Base-by-base conservation (phyloP, 176 grass and related monocot genomes). In the Carex pumila region DNA sequence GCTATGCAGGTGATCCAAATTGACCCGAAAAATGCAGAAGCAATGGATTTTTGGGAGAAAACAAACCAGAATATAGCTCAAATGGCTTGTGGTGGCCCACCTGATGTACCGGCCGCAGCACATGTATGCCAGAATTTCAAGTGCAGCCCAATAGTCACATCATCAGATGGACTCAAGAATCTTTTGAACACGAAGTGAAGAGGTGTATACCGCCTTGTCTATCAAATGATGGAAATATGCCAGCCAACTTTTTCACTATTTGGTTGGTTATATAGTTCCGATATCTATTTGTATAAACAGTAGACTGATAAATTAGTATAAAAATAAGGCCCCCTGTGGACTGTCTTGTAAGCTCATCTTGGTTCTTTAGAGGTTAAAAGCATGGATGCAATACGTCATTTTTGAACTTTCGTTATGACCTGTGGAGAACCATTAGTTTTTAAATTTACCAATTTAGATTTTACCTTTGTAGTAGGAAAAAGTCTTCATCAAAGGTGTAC, bases 1-100 rank as follows among this genome's bases (percentile, higher is more conserved):
- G 47, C 84, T 19, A 64, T 90, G 77, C 66, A 95, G 93, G 88
- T 95, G 58, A 91, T 95, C 85, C 93, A 95, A 78, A 88, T 95
- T 61, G 93, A 95, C 30, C 85, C 55, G 0, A 64, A 30, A 65
- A 73, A 95, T 71, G 83, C 4, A 43, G 87, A 91, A 61, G 90
- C 83, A 65, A 92, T 95, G 81, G 89, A 60, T 59, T 95, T 95
- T 84, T 95, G 93, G 93, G 83, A 95, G 18, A 86, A 62, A 57
- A 87, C 58, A 65, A 95, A 91, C 7, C 79, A 73, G 0, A 92
- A 89, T 43, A 75, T 94, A 0, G 85, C 73, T 3, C 89, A 94
- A 69, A 94, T 94, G 87, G 89, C 87, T 39, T 64, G 54, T 34
- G 63, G 87, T 79, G 88, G 89, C 67, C 71, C 92, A 45, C 4